Evolutionary conservation across 2,329 filamentous ascomycete genomes (phyloP).

Genomic region (Stachybotrys chartarum): DNA sequence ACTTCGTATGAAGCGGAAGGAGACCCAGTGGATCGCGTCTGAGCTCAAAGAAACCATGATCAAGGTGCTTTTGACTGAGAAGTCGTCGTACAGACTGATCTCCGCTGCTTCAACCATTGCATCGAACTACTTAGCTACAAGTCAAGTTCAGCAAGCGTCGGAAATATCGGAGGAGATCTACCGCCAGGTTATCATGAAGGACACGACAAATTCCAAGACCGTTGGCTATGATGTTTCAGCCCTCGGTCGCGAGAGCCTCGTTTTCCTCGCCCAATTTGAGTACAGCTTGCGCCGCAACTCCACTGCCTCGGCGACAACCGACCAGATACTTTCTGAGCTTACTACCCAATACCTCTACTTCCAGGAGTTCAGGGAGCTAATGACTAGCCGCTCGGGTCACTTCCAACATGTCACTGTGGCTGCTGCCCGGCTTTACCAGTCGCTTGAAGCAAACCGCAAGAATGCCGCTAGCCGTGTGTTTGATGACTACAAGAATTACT

Average conservation of each 20-base stretch:
- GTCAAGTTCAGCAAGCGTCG: conserved; percentile 21
- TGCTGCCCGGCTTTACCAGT: conserved; percentile 24
- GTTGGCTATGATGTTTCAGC: conserved; percentile 23
- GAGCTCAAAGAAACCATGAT: conserved; percentile 25
- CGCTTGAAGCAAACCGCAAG: conserved; percentile 17
- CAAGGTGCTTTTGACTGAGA: conserved; percentile 24
- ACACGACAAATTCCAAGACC: conserved; percentile 17
- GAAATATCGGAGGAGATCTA: conserved; percentile 28
- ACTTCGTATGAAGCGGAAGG: conserved; percentile 24
- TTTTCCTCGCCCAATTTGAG: conserved; percentile 38
- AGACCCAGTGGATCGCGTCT: conserved; percentile 18
- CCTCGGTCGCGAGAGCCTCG: conserved; percentile 24
- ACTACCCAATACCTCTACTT: conserved; percentile 34
- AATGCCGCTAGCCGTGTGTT: conserved; percentile 17
- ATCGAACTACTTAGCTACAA: conserved; percentile 23
- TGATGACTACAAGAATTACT: conserved; percentile 22
- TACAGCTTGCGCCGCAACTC: conserved; percentile 24
- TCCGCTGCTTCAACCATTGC: conserved; percentile 27
- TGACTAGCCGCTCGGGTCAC: conserved; percentile 24
- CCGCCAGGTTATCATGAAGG: conserved; percentile 28
- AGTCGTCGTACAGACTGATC: conserved; percentile 16
- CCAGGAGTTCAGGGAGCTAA: conserved; percentile 27
- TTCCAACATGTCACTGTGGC: conserved; percentile 26
- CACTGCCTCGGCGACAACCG: conserved; percentile 24
- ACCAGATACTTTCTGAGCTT: conserved; percentile 33